Evolutionary conservation across 768 basidiomycete genomes (phyloP).

Genomic region (Chalciporus pseudorubinellus): DNA sequence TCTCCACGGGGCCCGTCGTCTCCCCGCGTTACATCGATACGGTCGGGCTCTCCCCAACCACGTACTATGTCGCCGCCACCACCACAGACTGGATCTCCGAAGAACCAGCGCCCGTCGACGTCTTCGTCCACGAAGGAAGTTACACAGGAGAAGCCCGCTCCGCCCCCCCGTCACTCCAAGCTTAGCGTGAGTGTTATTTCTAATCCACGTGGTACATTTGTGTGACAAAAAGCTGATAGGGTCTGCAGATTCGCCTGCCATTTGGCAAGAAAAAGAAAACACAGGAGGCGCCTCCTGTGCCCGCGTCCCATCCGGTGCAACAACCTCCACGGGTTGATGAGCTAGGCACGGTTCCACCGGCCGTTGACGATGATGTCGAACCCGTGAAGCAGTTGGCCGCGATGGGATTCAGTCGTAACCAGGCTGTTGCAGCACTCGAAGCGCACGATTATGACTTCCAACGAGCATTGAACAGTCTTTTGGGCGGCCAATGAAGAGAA

Average conservation of each 20-base stretch:
- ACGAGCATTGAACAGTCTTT: slow-evolving; percentile 71
- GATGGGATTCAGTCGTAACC: slow-evolving; percentile 88
- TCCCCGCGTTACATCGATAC: slow-evolving; percentile 30
- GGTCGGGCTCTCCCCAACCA: slow-evolving; percentile 42
- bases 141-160: slow-evolving; percentile 52
- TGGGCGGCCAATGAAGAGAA: slow-evolving; percentile 37
- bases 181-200: slow-evolving; percentile 59
- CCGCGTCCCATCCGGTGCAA: slow-evolving; percentile 27
- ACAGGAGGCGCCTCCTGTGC: slow-evolving; percentile 45
- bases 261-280: slow-evolving; percentile 78
- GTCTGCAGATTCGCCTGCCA: slow-evolving; percentile 62
- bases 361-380: slow-evolving; percentile 68
- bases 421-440: slow-evolving; percentile 84
- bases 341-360: slow-evolving; percentile 42
- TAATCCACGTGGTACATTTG: background rate
- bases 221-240: slow-evolving; percentile 7
- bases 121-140: slow-evolving; percentile 53
- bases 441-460: slow-evolving; percentile 79
- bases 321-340: slow-evolving; percentile 48
- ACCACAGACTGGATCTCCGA: slow-evolving; percentile 53
- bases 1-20: slow-evolving; percentile 38
- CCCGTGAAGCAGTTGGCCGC: slow-evolving; percentile 74
- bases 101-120: slow-evolving; percentile 53
- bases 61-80: slow-evolving; percentile 49
- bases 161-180: slow-evolving; percentile 63